Percentiles rank a stretch among this genome's conserved stretches.
Evolutionary conservation across 768 basidiomycete genomes (phyloP).

Genomic region (Lentinula detonsa): DNA sequence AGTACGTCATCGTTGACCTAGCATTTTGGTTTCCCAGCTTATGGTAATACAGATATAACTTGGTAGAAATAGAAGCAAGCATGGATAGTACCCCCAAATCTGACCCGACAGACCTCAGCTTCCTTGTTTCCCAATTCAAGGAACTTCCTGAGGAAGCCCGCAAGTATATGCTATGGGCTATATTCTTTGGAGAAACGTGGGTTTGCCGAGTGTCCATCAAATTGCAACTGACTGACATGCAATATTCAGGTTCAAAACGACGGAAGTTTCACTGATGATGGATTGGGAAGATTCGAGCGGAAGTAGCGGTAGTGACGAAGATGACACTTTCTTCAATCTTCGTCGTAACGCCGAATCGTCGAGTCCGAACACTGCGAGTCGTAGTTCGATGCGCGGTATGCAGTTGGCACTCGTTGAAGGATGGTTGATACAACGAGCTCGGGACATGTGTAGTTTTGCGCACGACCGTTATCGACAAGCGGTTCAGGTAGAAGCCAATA

Average conservation of each 20-base stretch:
- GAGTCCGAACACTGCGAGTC: conserved; percentile 33
- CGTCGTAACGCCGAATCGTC: conserved; percentile 43
- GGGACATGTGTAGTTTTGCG: conserved; percentile 73
- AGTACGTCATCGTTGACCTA: conserved; percentile 30
- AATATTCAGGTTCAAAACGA: conserved; percentile 55
- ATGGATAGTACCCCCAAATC: conserved; percentile 45
- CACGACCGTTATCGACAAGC: conserved; percentile 75
- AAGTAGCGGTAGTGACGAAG: conserved; percentile 47
- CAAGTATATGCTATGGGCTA: conserved; percentile 67
- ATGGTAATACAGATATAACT: conserved; percentile 39
- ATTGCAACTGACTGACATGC: not conserved
- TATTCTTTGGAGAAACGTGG: conserved; percentile 67
- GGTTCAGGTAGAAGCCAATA: conserved; percentile 51
- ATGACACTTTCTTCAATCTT: conserved; percentile 47
- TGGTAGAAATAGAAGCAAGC: conserved; percentile 48
- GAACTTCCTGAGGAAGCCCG: conserved; percentile 58
- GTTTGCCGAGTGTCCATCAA: conserved; percentile 15
- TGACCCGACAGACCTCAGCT: conserved; percentile 59
- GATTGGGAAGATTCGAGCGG: conserved; percentile 63
- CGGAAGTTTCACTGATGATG: conserved; percentile 68
- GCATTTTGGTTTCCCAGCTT: not conserved
- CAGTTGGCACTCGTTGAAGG: conserved; percentile 66
- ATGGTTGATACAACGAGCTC: conserved; percentile 65
- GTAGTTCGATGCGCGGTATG: conserved; percentile 60
- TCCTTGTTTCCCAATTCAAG: conserved; percentile 51